Conservation (phyloP, 1,284 basidiomycete genomes). For the Bondarzewia mesenterica region DNA sequence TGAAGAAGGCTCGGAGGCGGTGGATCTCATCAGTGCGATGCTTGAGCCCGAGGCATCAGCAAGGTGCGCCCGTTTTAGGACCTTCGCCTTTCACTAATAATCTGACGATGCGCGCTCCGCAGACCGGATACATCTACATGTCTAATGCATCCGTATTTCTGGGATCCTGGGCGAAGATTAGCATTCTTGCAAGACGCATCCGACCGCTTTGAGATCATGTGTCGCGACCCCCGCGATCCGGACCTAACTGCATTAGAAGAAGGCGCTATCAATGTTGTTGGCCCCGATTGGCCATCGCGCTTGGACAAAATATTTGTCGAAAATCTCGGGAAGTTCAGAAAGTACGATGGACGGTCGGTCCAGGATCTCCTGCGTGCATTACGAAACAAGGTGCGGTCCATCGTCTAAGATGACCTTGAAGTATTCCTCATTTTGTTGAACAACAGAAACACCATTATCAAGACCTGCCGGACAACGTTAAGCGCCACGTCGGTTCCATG, state of each 20-base stretch:
- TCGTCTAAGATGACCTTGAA: conserved; percentile 3
- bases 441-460: conserved; percentile 95
- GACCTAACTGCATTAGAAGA: conserved; percentile 74
- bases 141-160: conserved; percentile 94
- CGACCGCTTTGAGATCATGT: conserved; percentile 98
- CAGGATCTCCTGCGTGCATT: conserved; percentile 90
- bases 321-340: conserved; percentile 92
- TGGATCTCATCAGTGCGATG: conserved; percentile 72
- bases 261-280: conserved; percentile 61
- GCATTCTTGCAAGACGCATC: conserved; percentile 95
- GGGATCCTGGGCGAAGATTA: conserved; percentile 81
- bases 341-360: conserved; percentile 88
- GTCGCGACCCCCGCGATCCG: conserved; percentile 78
- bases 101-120: too few species aligned
- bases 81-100: background rate
- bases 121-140: conserved; percentile 87
- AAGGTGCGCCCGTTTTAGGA: conserved; percentile 41
- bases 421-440: background rate
- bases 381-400: conserved; percentile 78
- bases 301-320: conserved; percentile 89
- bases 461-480: conserved; percentile 86
- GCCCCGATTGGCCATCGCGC: conserved; percentile 80
- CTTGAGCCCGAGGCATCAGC: conserved; percentile 65
- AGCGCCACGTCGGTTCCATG: conserved; percentile 80
- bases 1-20: conserved; percentile 87